These are phyloP conservation scores for Aspergillus aculeatus DNA, from an alignment of 2,329 filamentous ascomycete genomes.

Conservation along the genomic window DNA sequence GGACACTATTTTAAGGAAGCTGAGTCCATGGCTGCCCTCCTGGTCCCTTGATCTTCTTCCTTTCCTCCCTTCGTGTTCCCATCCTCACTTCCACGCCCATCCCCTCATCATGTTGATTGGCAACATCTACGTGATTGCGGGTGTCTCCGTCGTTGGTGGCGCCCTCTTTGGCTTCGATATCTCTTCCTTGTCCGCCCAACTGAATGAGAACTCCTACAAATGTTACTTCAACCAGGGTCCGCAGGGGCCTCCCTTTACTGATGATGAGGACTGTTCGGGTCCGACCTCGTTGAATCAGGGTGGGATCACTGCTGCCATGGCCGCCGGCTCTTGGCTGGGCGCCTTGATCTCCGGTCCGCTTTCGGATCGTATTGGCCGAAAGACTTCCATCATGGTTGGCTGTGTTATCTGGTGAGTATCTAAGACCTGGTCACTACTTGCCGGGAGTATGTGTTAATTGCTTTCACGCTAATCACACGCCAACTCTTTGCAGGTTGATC, in stretches of 20 bases:
- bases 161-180: constrained; percentile 37
- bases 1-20: background rate
- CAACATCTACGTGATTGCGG: constrained; percentile 59
- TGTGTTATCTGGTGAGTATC: constrained; percentile 46
- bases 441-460: constrained; percentile 28
- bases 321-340: constrained; percentile 67
- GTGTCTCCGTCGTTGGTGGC: constrained; percentile 48
- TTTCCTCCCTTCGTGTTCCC: background rate
- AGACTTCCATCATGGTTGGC: constrained; percentile 52
- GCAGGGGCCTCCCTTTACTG: constrained; percentile 59
- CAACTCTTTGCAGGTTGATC: constrained; percentile 47
- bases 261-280: constrained; percentile 44
- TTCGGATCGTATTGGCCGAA: constrained; percentile 56
- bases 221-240: constrained; percentile 62
- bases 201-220: constrained; percentile 54
- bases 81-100: background rate
- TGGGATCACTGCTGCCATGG: constrained; percentile 70
- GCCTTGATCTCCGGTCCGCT: constrained; percentile 56
- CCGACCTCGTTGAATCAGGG: constrained; percentile 56
- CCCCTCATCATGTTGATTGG: constrained; percentile 28
- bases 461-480: constrained; percentile 30
- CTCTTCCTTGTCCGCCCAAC: constrained; percentile 37
- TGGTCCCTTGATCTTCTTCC: background rate
- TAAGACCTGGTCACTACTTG: constrained; percentile 21
- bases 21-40: background rate